Base-by-base conservation (phyloP, 2,329 filamentous ascomycete genomes). In the Epichloe sp. region DNA sequence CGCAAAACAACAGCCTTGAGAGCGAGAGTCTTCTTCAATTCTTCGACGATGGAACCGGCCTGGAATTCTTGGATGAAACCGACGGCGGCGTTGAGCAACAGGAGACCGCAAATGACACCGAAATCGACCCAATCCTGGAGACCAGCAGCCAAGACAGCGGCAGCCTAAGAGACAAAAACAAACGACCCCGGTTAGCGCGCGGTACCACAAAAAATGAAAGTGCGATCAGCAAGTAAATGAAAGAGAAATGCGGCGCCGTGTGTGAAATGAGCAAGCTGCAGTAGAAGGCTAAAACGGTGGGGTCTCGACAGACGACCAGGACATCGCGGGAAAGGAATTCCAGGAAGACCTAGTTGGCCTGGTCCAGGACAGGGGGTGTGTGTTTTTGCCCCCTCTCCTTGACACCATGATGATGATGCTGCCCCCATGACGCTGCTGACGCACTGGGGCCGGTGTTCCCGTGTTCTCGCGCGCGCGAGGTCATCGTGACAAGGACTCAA, bases 121-220 rank as follows among this genome's bases (percentile, higher is more conserved):
- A 95, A 91, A 73, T 95, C 88, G 57, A 95, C 85, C 88, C 88
- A 95, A 62, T 93, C 86, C 69, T 86, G 70, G 42, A 95, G 80
- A 80, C 86, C 86, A 55, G 85, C 86, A 65, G 88, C 88, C 53
- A 94, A 78, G 63, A 90, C 75, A 59, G 85, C 85, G 55, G 87
- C 86, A 69, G 80, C 77, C 80, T 83, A 55, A 46, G 35, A 23
- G 12, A n/a, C 7, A 10, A 37, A 50, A 38, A 46, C 40, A 31
- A 38, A 47, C 37, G 6, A 52, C 19, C 42, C 48, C 26, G 46
- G 62, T 67, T 63, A 66, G 63, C 57, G 49, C 44, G 46, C 36
- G 43, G 42, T 48, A 38, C 36, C 10, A 35, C 37, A 23, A 12
- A 19, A 17, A 42, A 36, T 17, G 19, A 44, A 44, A 37, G 42